Conservation (phyloP, 257 asterid species). For the Echites panduratus region DNA sequence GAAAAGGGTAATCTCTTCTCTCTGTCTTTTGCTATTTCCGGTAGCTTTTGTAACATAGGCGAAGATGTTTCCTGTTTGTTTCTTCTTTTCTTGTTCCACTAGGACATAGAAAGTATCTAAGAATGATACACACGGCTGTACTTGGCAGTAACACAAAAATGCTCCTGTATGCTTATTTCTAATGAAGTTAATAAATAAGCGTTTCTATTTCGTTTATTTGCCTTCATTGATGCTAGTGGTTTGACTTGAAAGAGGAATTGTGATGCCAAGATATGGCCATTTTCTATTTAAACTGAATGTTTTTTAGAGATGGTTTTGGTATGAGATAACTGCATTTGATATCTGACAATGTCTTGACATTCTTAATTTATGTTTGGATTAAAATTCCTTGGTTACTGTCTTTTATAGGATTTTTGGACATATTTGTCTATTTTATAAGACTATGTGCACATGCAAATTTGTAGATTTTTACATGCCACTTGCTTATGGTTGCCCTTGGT, state of each 20-base stretch:
- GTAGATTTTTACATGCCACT: background rate
- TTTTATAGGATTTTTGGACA: no score
- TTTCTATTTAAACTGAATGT: background rate
- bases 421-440: no score
- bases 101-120: conserved; percentile 22
- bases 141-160: conserved; percentile 5
- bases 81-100: conserved; percentile 17
- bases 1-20: no score
- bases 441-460: background rate
- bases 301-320: background rate
- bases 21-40: conserved; percentile 12
- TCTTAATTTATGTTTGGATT: no score
- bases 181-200: conserved; percentile 1
- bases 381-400: no score
- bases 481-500: background rate
- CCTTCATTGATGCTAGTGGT: background rate
- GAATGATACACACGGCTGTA: conserved; percentile 22
- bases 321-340: background rate
- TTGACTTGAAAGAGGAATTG: background rate
- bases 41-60: conserved; percentile 21
- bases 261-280: background rate
- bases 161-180: conserved; percentile 10
- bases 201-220: background rate
- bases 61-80: conserved; percentile 17
- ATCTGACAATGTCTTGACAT: no score